Percentiles rank a stretch among this genome's conserved stretches.
These are phyloP conservation scores for Cucurbita pepo DNA, from an alignment of 306 rosid species.

Conservation along the genomic window DNA sequence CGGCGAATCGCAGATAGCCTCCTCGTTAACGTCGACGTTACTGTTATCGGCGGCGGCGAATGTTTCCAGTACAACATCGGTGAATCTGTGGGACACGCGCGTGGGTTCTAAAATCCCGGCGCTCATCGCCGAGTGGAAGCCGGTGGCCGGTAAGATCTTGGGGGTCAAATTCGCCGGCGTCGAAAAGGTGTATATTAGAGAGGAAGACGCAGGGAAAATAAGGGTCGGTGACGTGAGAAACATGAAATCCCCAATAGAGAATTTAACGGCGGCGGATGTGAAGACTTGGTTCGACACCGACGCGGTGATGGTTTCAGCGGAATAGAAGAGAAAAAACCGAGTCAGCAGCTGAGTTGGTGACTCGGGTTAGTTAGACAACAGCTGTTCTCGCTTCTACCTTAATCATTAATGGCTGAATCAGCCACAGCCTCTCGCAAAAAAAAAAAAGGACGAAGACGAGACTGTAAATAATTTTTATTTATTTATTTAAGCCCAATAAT, in stretches of 20 bases:
- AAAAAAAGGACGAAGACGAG: not conserved
- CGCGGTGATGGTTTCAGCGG: conserved; percentile 4
- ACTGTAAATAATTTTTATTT: not conserved
- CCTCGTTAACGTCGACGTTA: conserved; percentile 15
- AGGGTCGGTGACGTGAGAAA: conserved; percentile 53
- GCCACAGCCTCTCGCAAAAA: not conserved
- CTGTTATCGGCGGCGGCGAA: conserved; percentile 16
- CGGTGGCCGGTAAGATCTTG: conserved; percentile 22
- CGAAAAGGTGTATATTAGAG: conserved; percentile 29
- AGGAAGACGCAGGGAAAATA: conserved; percentile 20
- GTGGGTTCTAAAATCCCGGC: conserved; percentile 37
- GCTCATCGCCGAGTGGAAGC: conserved; percentile 44
- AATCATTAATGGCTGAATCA: not conserved
- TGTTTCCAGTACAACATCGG: conserved; percentile 6
- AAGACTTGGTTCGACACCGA: conserved; percentile 45
- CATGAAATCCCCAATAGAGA: conserved; percentile 20
- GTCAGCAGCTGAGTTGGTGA: not conserved
- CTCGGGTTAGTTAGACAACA: not conserved
- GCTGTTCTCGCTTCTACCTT: not conserved
- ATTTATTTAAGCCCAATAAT: not conserved
- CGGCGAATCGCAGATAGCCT: not conserved
- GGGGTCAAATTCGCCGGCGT: conserved; percentile 23
- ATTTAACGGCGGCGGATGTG: conserved; percentile 19
- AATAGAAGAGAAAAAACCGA: not conserved
- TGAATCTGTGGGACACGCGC: conserved; percentile 55